Base-by-base conservation (phyloP, 768 basidiomycete genomes). In the Kwoniella heveanensis region DNA sequence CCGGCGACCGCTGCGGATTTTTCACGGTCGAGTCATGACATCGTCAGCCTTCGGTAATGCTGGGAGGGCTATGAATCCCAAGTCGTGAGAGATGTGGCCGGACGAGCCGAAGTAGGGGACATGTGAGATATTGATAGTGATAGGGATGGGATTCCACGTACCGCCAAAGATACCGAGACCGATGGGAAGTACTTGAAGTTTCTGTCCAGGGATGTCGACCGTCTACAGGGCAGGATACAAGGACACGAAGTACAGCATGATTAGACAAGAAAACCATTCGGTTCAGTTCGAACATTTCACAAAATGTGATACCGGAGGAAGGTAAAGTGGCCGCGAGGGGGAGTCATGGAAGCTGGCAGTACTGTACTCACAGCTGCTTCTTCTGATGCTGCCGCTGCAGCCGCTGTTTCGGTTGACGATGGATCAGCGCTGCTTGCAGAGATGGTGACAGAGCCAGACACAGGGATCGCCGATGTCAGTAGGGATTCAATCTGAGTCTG, bases 1-100 rank as follows among this genome's bases (percentile, higher is more conserved):
- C 88, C 88, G 29, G 90, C 90, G 63, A 95, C 88, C 66, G 90
- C 91, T 69, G 29, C 30, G 10, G 32, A 32, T 32, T 13, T 5
- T 6, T n/a, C n/a, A n/a, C n/a, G n/a, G n/a, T n/a, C n/a, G n/a
- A n/a, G n/a, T n/a, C n/a, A n/a, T n/a, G n/a, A n/a, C n/a, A n/a
- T n/a, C n/a, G n/a, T n/a, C n/a, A n/a, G n/a, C n/a, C n/a, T n/a
- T n/a, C n/a, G n/a, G n/a, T n/a, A n/a, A n/a, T n/a, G n/a, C n/a
- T n/a, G n/a, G n/a, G n/a, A n/a, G n/a, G n/a, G n/a, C n/a, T n/a
- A n/a, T n/a, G n/a, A n/a, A n/a, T n/a, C n/a, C n/a, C n/a, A n/a
- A n/a, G n/a, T n/a, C n/a, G n/a, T n/a, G n/a, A n/a, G n/a, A n/a
- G n/a, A n/a, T n/a, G n/a, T n/a, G n/a, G n/a, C n/a, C n/a, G n/a